A percentile compares a stretch with the other conserved stretches of the same genome.
Conservation (phyloP, 192 early-diverging fungal genomes). For the Dissophora ornata region DNA sequence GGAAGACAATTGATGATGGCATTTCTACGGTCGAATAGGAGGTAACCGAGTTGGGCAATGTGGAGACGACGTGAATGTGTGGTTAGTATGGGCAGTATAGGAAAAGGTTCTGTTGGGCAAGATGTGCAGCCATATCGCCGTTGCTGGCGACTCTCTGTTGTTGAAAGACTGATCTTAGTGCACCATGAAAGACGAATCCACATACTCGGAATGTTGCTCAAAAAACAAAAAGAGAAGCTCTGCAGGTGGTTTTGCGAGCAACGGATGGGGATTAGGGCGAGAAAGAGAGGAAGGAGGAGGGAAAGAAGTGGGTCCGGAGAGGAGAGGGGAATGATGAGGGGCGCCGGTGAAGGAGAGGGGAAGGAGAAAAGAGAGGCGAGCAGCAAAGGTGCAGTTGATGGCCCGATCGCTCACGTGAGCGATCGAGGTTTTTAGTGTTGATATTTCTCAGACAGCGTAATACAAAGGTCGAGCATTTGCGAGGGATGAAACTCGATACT, state of each 20-base stretch:
- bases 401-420: no score
- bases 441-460: no score
- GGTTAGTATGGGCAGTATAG: neutral
- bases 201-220: slow-evolving; percentile 2
- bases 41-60: neutral
- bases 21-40: slow-evolving; percentile 16
- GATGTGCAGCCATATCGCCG: no score
- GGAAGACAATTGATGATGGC: slow-evolving; percentile 53
- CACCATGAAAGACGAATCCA: neutral
- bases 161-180: neutral
- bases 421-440: no score
- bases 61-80: neutral
- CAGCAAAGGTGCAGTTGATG: neutral
- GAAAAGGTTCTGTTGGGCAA: neutral
- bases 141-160: no score
- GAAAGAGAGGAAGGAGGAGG: neutral
- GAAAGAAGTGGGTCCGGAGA: neutral
- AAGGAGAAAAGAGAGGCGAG: neutral
- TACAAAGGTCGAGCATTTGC: no score
- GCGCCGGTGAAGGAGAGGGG: neutral
- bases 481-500: no score
- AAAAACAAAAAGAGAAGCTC: neutral
- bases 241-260: neutral
- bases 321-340: neutral
- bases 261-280: neutral